phyloP scores from a whole-genome alignment of 73 alveolate species.

The Tetrahymena elliotti region DNA sequence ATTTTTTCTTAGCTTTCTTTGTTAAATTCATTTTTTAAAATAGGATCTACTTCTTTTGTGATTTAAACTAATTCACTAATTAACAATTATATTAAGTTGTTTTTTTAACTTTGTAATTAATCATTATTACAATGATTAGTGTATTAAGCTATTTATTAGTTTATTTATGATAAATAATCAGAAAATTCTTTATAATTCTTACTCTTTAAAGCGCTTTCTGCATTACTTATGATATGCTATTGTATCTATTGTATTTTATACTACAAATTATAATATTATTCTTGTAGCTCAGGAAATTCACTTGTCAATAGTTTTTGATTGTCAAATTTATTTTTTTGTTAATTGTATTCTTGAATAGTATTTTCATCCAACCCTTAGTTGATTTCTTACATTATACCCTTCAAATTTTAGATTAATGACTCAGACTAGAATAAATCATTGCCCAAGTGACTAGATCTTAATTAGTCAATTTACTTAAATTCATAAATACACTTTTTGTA shows the following conservation, averaged over 20 bases:
- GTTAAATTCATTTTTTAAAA: not conserved
- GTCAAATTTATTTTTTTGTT: not conserved
- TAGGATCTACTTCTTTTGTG: not conserved
- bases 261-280: not conserved
- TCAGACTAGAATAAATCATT: not conserved
- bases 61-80: too few species aligned
- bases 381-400: not conserved
- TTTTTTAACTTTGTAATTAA: too few species aligned
- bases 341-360: not conserved
- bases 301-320: not conserved
- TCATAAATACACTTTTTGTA: not conserved
- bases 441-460: not conserved
- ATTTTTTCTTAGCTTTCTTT: too few species aligned
- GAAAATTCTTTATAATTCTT: not conserved
- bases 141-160: too few species aligned
- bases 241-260: not conserved
- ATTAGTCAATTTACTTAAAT: not conserved
- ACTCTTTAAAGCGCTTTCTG: not conserved
- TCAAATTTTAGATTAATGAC: not conserved
- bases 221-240: not conserved
- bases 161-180: not conserved
- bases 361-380: not conserved
- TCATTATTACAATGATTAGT: not conserved
- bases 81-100: too few species aligned
- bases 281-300: not conserved